A percentile compares a stretch with the other conserved stretches of the same genome.
These are phyloP conservation scores for Mycosarcoma mackinlayi DNA, from an alignment of 1,284 basidiomycete genomes.

Conservation along the genomic window DNA sequence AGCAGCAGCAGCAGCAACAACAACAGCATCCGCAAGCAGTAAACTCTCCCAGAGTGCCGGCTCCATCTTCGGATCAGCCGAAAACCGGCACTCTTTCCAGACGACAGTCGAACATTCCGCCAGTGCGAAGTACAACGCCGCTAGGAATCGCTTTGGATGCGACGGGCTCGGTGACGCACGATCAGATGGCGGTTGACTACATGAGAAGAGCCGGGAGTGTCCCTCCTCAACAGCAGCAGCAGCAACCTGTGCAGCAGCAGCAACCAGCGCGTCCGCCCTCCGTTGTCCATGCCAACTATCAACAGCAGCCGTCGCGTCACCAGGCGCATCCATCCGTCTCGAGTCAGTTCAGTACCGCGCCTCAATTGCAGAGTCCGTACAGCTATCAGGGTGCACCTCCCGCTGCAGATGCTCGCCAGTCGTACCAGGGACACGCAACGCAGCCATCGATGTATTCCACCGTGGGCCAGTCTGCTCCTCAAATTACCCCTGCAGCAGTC, in stretches of 20 bases:
- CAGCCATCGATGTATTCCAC: conserved; percentile 44
- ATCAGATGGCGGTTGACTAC: conserved; percentile 78
- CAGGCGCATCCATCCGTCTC: conserved; percentile 53
- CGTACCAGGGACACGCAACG: conserved; percentile 34
- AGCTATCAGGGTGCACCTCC: conserved; percentile 30
- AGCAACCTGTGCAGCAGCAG: conserved; percentile 25
- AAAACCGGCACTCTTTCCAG: conserved; percentile 40
- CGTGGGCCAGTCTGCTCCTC: conserved; percentile 27
- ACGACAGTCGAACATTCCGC: conserved; percentile 43
- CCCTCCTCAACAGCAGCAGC: conserved; percentile 73
- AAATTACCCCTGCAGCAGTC: conserved; percentile 17
- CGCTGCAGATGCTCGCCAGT: conserved; percentile 13
- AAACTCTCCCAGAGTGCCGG: conserved; percentile 22
- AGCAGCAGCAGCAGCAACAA: conserved; percentile 34
- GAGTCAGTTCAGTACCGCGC: conserved; percentile 53
- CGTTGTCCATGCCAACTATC: conserved; percentile 40
- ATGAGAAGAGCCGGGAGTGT: conserved; percentile 71
- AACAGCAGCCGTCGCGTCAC: conserved; percentile 34
- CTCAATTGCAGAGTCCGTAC: conserved; percentile 35
- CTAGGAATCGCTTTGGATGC: conserved; percentile 83
- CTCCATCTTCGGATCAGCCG: conserved; percentile 26
- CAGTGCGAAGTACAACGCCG: conserved; percentile 66
- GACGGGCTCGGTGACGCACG: conserved; percentile 80
- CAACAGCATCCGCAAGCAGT: conserved; percentile 31
- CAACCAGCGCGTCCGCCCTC: conserved; percentile 42